Conservation (phyloP, 495 filamentous ascomycete species). For the Aspergillus saccharolyticus region DNA sequence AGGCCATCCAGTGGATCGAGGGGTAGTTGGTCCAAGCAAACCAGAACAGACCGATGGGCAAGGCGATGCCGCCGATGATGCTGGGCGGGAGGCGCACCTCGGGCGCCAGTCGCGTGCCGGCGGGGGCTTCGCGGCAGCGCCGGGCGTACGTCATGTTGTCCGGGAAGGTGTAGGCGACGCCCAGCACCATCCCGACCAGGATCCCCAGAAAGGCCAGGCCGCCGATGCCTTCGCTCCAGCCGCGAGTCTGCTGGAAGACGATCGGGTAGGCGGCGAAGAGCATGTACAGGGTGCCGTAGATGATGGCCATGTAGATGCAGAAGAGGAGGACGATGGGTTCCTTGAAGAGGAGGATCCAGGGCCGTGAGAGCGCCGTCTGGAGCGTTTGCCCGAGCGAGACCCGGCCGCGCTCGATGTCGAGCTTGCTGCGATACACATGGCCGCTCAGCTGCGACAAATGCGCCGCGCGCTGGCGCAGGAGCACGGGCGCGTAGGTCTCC, state of each 20-base stretch:
- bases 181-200: neutral
- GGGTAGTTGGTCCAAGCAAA: slow-evolving; percentile 3
- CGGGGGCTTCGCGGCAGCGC: neutral
- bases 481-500: slow-evolving; percentile 2
- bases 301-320: slow-evolving; percentile 6
- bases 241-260: neutral
- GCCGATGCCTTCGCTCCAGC: slow-evolving; percentile 1
- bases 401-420: neutral
- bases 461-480: neutral
- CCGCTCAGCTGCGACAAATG: neutral
- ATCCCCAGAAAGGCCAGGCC: slow-evolving; percentile 2
- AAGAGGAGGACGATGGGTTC: slow-evolving; percentile 1
- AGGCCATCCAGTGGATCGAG: slow-evolving; percentile 2
- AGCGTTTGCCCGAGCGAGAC: neutral
- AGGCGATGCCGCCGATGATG: neutral
- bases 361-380: slow-evolving; percentile 1
- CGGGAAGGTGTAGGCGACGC: neutral
- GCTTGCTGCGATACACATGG: neutral
- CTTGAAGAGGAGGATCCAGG: slow-evolving; percentile 1
- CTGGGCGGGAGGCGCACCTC: neutral
- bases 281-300: slow-evolving; percentile 3
- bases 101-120: neutral
- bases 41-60: slow-evolving; percentile 1
- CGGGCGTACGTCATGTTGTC: neutral
- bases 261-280: slow-evolving; percentile 3